These are phyloP conservation scores for Hypoxylon fuscum DNA, from an alignment of 495 filamentous ascomycete genomes.

Conservation along the genomic window DNA sequence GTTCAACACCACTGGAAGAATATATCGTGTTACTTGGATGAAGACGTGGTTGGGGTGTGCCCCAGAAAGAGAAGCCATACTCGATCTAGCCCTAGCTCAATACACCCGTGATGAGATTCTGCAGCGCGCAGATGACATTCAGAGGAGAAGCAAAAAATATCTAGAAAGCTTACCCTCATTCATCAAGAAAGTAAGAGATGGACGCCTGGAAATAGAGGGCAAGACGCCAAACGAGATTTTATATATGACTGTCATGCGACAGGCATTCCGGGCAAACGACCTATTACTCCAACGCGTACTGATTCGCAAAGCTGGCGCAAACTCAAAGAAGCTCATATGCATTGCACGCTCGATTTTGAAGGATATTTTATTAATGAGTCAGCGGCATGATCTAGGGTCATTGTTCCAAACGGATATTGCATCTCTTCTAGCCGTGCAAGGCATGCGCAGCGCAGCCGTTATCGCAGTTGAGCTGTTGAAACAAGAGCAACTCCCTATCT, in stretches of 20 bases:
- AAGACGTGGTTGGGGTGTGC: conserved; percentile 41
- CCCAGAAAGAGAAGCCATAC: conserved; percentile 41
- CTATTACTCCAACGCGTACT: conserved; percentile 58
- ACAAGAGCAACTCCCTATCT: conserved; percentile 53
- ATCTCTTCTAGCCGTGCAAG: conserved; percentile 52
- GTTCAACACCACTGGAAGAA: conserved; percentile 36
- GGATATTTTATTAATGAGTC: conserved; percentile 50
- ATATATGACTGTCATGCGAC: conserved; percentile 43
- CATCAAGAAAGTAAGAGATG: conserved; percentile 46
- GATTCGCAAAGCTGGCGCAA: conserved; percentile 49
- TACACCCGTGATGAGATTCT: conserved; percentile 46
- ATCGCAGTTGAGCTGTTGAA: conserved; percentile 55
- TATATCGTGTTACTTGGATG: conserved; percentile 41
- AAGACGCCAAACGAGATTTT: conserved; percentile 46
- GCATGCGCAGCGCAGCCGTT: conserved; percentile 55
- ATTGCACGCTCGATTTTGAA: conserved; percentile 50
- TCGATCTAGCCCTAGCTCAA: conserved; percentile 41
- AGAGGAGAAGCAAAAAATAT: conserved; percentile 45
- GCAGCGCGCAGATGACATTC: conserved; percentile 44
- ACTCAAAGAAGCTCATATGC: conserved; percentile 48
- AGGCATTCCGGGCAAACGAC: conserved; percentile 55
- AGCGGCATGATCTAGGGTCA: conserved; percentile 52
- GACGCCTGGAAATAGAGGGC: conserved; percentile 36
- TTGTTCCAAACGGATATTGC: conserved; percentile 41
- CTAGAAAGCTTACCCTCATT: conserved; percentile 51